Conservation (phyloP, 306 rosid species). For the Carpinus fangiana region DNA sequence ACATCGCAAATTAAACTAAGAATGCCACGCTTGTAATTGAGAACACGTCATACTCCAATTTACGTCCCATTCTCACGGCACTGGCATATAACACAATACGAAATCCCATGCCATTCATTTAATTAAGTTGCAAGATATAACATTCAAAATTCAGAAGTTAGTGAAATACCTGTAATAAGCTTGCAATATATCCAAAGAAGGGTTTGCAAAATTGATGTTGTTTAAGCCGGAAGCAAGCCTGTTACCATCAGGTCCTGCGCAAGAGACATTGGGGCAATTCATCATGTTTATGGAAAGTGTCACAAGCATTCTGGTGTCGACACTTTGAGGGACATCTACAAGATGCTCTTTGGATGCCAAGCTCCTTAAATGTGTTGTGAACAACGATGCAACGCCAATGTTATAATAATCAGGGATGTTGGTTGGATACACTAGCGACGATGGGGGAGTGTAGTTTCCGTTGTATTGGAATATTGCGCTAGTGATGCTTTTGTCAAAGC, state of each 20-base stretch:
- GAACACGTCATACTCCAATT: too few relatives aligned
- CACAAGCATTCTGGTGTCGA: conserved; percentile 28
- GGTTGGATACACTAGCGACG: conserved; percentile 21
- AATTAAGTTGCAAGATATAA: not conserved
- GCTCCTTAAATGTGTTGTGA: conserved; percentile 29
- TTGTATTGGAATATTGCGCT: conserved; percentile 48
- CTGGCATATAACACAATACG: too few relatives aligned
- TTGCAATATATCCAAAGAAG: conserved; percentile 39
- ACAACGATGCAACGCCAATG: conserved; percentile 27
- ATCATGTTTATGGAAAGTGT: conserved; percentile 40
- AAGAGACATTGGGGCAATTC: conserved; percentile 31
- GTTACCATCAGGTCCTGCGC: conserved; percentile 47
- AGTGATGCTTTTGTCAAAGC: conserved; percentile 38
- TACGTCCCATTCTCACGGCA: too few relatives aligned
- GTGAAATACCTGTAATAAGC: conserved; percentile 50
- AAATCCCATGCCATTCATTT: not conserved
- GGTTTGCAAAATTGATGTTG: conserved; percentile 49
- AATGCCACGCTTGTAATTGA: too few relatives aligned
- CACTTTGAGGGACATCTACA: conserved; percentile 36
- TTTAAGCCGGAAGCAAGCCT: conserved; percentile 46
- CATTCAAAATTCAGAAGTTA: not conserved
- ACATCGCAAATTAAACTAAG: too few relatives aligned
- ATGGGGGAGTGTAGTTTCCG: conserved; percentile 13
- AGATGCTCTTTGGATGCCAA: conserved; percentile 32
- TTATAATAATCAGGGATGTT: conserved; percentile 36